Evolutionary conservation across 495 filamentous ascomycete species (phyloP).

Genomic region (Penicillium dipodomyicola): DNA sequence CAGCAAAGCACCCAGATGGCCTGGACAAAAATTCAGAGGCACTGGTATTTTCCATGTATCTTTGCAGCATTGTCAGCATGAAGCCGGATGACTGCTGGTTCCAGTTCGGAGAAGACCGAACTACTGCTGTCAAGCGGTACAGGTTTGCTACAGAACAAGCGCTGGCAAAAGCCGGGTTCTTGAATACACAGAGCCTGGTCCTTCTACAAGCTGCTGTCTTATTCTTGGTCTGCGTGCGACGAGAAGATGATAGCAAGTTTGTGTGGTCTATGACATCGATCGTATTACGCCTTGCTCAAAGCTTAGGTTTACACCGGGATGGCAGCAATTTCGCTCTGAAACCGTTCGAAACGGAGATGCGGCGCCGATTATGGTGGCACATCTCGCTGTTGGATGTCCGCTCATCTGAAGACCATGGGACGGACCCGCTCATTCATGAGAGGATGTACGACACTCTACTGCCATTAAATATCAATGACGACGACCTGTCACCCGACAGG

Average conservation of each 20-base stretch:
- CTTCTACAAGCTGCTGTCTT: slow-evolving; percentile 77
- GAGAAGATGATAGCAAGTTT: slow-evolving; percentile 65
- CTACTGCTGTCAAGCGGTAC: slow-evolving; percentile 57
- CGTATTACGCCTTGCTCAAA: slow-evolving; percentile 75
- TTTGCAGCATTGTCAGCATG: slow-evolving; percentile 68
- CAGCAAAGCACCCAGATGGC: slow-evolving; percentile 50
- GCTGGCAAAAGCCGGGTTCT: slow-evolving; percentile 68
- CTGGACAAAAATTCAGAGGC: slow-evolving; percentile 65
- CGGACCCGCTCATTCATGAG: slow-evolving; percentile 69
- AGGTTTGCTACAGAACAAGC: slow-evolving; percentile 80
- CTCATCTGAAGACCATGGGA: slow-evolving; percentile 81
- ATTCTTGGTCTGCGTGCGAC: slow-evolving; percentile 63
- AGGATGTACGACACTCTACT: slow-evolving; percentile 68
- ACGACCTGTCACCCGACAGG: slow-evolving; percentile 67
- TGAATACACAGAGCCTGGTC: slow-evolving; percentile 71
- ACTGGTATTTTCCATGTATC: slow-evolving; percentile 77
- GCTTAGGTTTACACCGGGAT: slow-evolving; percentile 78
- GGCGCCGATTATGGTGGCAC: slow-evolving; percentile 81
- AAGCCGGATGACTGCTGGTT: slow-evolving; percentile 42
- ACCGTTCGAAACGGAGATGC: slow-evolving; percentile 82
- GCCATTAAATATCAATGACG: slow-evolving; percentile 79
- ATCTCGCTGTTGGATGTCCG: slow-evolving; percentile 73
- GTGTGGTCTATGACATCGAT: slow-evolving; percentile 68
- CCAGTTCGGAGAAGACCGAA: slow-evolving; percentile 39
- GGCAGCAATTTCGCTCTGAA: slow-evolving; percentile 67